These are phyloP conservation scores for Pythium pyrilobum DNA, from an alignment of 352 stramenopile species.

Conservation along the genomic window DNA sequence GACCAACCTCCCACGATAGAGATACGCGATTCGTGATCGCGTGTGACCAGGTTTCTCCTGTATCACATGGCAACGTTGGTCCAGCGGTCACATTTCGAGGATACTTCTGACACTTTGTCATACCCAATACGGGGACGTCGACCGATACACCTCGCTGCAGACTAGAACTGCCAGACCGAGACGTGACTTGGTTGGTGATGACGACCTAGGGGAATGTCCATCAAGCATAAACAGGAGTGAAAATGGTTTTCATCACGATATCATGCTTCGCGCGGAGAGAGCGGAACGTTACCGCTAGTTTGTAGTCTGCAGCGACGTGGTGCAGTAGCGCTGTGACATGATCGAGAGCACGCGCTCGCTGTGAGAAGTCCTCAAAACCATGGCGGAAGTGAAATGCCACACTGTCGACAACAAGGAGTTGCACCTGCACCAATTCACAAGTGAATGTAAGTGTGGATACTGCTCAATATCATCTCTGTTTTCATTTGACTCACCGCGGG, in stretches of 20 bases:
- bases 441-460: too few species aligned
- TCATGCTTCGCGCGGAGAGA: too few species aligned
- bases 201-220: constrained; percentile 32
- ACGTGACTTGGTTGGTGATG: constrained; percentile 73
- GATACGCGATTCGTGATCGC: constrained; percentile 52
- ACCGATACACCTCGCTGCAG: background rate
- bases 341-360: constrained; percentile 66
- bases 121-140: constrained; percentile 29
- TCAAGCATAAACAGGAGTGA: too few species aligned
- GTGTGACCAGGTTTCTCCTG: constrained; percentile 71
- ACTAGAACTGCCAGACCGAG: constrained; percentile 26
- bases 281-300: constrained; percentile 29
- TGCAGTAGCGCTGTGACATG: constrained; percentile 67
- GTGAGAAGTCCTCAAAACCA: constrained; percentile 65
- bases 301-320: constrained; percentile 34
- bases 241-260: too few species aligned
- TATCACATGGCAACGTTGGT: background rate
- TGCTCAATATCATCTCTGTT: background rate
- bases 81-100: too few species aligned
- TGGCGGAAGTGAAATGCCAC: constrained; percentile 94
- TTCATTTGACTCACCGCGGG: constrained; percentile 23
- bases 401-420: constrained; percentile 90
- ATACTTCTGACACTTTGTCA: too few species aligned
- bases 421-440: constrained; percentile 45
- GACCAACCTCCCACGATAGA: constrained; percentile 65